Base-by-base conservation (phyloP, 2,329 filamentous ascomycete species). In the Lojkania enalia region DNA sequence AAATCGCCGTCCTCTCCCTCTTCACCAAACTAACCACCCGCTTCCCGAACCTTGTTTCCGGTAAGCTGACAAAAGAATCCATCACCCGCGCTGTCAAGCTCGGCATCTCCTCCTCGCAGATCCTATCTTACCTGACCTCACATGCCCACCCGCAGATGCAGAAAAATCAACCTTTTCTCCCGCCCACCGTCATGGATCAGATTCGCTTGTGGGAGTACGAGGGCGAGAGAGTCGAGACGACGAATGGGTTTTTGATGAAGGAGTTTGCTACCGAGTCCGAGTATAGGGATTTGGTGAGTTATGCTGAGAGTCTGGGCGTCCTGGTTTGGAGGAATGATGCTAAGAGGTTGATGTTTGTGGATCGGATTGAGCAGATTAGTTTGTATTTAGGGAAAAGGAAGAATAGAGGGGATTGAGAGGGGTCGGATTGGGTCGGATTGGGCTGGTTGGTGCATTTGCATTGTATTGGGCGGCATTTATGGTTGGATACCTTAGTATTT, bases 121-220 rank as follows among this genome's bases (percentile, higher is more conserved):
- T 99, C 68, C 92, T 99, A 60, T 85, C 86, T 14, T 99, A 97
- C 72, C 83, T 99, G 1, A 84, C 86, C 5, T 87, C 88, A 3
- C 92, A 99, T 71, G 94, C 94, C 0, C 94, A 99, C 72, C 90
- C 95, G 33, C 89, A 97, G 70, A 90, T 99, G 82, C 85, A 87
- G 58, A 86, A 87, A 51, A 78, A 81, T 32, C 80, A 82, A 0
- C 87, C 91, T 1, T 82, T 96, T 13, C 79, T 99, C 2, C 94
- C 95, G 1, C 91, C 94, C 0, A 97, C 95, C 0, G 94, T 99
- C 13, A 89, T 96, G 52, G 94, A 99, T 71, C 94, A 99, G 75
- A 96, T 99, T 61, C 82, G 91, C 2, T 82, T 99, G 15, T 99
- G 94, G 94, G 92, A 99, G 74, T 84, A 97, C 40, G 94, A 99